Evolutionary conservation across 2,329 filamentous ascomycete genomes (phyloP), one percentile per base, ranked within the genome.

Genomic region (Lasiodiplodia citricola): DNA sequence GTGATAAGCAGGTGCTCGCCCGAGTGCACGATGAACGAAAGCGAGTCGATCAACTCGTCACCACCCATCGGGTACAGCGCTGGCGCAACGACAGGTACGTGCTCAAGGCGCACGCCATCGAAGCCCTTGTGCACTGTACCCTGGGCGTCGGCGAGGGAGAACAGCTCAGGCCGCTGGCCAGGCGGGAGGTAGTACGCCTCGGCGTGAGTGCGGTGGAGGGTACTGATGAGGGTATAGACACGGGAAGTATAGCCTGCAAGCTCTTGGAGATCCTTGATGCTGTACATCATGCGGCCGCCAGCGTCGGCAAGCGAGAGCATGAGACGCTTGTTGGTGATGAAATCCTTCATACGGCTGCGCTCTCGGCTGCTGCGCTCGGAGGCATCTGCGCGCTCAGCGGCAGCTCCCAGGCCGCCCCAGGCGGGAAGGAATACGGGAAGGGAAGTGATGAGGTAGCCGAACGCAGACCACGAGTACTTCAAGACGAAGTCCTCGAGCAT

Each of bases 281-380:
- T 96, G 84, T 99, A 99, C 96, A 99, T 99, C 93, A 99, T 97
- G 57, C 96, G 88, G 31, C 95, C 95, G 69, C 96, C 96, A 1
- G 96, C 96, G 80, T 99, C 96, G 11, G 96, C 96, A 47, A 99
- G 87, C 18, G 95, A 98, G 38, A 99, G 87, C 96, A 99, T 98
- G 50, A 99, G 90, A 4, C 96, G 90, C 81, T 99, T 98, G 83
- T 99, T 99, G 14, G 96, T 99, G 81, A 99, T 97, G 81, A 99
- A 99, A 41, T 97, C 93, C 82, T 96, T 96, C 93, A 98, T 99
- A 51, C 96, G 92, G 68, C 91, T 90, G 57, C 92, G 88, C 79
- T 97, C 93, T 35, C 91, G 87, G 35, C 87, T 86, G 35, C 85
- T 84, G 71, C 83, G 86, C 68, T 80, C 78, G 28, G 52, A 65